A percentile compares a stretch with the other conserved stretches of the same genome.
phyloP scores from a whole-genome alignment of 805 yeast genomes.

The Candida railenensis region DNA sequence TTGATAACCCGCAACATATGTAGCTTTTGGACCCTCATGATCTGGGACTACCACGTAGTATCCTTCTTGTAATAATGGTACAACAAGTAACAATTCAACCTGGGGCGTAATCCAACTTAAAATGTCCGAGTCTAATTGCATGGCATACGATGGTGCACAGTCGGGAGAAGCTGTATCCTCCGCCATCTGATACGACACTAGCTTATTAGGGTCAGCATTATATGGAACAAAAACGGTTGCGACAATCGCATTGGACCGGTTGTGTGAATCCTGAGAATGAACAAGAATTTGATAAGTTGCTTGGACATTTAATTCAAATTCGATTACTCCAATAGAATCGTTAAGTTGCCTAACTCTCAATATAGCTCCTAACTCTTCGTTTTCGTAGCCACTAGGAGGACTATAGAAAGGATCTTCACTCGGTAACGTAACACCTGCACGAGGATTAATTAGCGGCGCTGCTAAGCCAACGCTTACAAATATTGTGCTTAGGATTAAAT shows the following conservation, averaged over 20 bases:
- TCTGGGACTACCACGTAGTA: constrained; percentile 34
- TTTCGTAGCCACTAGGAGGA: constrained; percentile 21
- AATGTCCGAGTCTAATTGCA: constrained; percentile 11
- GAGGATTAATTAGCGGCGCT: background rate
- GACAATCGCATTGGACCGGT: constrained; percentile 16
- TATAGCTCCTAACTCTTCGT: constrained; percentile 19
- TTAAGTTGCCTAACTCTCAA: constrained; percentile 21
- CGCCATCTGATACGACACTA: constrained; percentile 21
- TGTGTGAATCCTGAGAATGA: constrained; percentile 18
- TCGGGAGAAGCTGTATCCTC: constrained; percentile 18
- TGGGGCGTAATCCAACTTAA: constrained; percentile 13
- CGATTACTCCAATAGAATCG: constrained; percentile 14
- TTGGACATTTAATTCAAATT: constrained; percentile 14
- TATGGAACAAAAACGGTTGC: constrained; percentile 21
- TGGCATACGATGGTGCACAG: constrained; percentile 22
- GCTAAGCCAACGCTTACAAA: background rate
- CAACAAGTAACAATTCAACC: constrained; percentile 9
- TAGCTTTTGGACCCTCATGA: constrained; percentile 32
- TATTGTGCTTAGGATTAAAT: background rate
- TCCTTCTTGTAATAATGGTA: constrained; percentile 23
- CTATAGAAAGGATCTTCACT: constrained; percentile 18
- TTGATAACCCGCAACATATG: constrained; percentile 29
- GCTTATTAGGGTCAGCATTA: constrained; percentile 20
- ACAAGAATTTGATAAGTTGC: constrained; percentile 24
- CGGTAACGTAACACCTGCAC: background rate